Base-by-base conservation (phyloP, 2,329 filamentous ascomycete genomes). In the Thelonectria rubi region DNA sequence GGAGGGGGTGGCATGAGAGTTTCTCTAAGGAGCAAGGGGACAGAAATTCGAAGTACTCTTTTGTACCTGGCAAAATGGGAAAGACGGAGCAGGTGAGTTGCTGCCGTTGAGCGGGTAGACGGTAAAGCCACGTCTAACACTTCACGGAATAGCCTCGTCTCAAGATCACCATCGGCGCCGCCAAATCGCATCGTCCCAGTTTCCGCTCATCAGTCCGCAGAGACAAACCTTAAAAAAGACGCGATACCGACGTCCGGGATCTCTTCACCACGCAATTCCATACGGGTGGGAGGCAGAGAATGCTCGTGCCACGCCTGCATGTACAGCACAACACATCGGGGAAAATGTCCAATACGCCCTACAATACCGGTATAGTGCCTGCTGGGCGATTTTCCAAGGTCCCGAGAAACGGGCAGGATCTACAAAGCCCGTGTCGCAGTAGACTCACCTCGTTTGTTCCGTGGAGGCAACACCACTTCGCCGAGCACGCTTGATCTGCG, bases 1-100 rank as follows among this genome's bases (percentile, higher is more conserved):
- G 52, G 52, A 52, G 21, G 24, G 26, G 24, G 58, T 51, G 58
- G 58, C 52, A 55, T 51, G 53, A 37, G 47, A 45, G 32, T 39
- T 49, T 45, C n/a, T 17, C 43, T n/a, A 49, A 39, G 18, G 45
- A 32, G 47, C 26, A 43, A 26, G 34, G 52, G 37, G 21, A 21
- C 24, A 30, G 32, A 3, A 42, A n/a, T 26, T n/a, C 30, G 40
- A 18, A 26, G 50, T 26, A 46, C 39, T 37, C 11, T 15, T 37
- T 37, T 15, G 34, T 37, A 37, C 34, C 5, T 4, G 5, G 34
- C 2, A 37, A 37, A 37, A 15, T 4, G 34, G 11, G 26, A 15
- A 15, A 11, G 14, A 14, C 32, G 14, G 8, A 43, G 11, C 17
- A 26, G 11, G 18, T 46, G 20, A 46, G 17, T 21, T 12, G 42